phyloP scores from a whole-genome alignment of 2,329 filamentous ascomycete genomes.

The Davidsoniella eucalypti region DNA sequence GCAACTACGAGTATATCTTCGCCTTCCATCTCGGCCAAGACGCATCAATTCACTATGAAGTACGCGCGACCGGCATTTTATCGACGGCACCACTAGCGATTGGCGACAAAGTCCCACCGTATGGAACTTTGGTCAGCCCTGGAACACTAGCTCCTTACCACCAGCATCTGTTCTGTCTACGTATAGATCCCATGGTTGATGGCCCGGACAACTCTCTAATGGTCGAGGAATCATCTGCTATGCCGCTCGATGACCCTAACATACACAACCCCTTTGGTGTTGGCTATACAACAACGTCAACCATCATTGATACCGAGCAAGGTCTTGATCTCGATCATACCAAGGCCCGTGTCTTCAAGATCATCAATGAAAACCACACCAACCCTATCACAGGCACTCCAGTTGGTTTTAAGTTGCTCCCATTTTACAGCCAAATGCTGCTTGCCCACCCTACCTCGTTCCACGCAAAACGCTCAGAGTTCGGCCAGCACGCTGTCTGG shows the following conservation, averaged over 20 bases:
- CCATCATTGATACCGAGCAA: conserved; percentile 25
- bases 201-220: conserved; percentile 38
- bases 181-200: conserved; percentile 49
- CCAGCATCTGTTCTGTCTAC: conserved; percentile 49
- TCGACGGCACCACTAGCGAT: conserved; percentile 30
- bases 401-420: conserved; percentile 30
- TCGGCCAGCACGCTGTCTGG: conserved; percentile 28
- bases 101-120: conserved; percentile 32
- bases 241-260: conserved; percentile 27
- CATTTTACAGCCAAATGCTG: conserved; percentile 29
- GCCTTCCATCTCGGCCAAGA: conserved; percentile 35
- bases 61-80: conserved; percentile 27
- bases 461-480: conserved; percentile 26
- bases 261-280: conserved; percentile 35
- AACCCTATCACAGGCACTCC: conserved; percentile 29
- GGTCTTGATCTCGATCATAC: conserved; percentile 33
- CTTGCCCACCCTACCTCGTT: conserved; percentile 24
- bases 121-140: conserved; percentile 46
- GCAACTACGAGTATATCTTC: conserved; percentile 45
- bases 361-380: conserved; percentile 27
- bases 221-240: conserved; percentile 22
- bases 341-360: conserved; percentile 32
- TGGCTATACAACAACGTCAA: conserved; percentile 27
- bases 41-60: conserved; percentile 24
- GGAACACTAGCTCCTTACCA: conserved; percentile 50